phyloP scores from a whole-genome alignment of 306 rosid species.

The Cucurbita argyrosperma region DNA sequence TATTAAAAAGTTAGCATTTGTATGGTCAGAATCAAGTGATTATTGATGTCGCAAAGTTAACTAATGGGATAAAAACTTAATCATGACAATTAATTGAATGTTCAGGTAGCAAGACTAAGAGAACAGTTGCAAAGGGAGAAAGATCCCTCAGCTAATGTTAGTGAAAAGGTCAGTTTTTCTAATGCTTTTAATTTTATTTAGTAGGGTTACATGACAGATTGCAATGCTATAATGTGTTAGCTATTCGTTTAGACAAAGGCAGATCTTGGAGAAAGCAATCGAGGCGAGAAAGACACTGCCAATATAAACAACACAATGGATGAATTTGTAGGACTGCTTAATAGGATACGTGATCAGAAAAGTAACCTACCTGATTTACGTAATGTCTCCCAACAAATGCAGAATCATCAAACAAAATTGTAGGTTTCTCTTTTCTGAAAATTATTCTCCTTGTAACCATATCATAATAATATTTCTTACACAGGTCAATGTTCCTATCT shows the following conservation, averaged over 20 bases:
- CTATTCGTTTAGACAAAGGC: constrained; percentile 34
- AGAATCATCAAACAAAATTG: constrained; percentile 27
- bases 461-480: background rate
- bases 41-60: background rate
- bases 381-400: constrained; percentile 10
- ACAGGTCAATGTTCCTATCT: background rate
- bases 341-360: constrained; percentile 25
- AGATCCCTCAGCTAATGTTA: constrained; percentile 33
- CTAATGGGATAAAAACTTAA: background rate
- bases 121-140: constrained; percentile 59
- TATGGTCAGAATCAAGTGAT: background rate
- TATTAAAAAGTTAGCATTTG: background rate
- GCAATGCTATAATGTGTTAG: constrained; percentile 12
- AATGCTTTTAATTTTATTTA: background rate
- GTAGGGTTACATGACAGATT: constrained; percentile 1
- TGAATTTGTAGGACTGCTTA: constrained; percentile 46
- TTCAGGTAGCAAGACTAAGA: constrained; percentile 58
- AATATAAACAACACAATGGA: constrained; percentile 40
- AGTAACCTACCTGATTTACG: constrained; percentile 9
- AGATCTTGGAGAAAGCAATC: constrained; percentile 54
- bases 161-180: constrained; percentile 30
- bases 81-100: background rate
- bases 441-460: background rate
- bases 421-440: constrained; percentile 23
- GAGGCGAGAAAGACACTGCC: constrained; percentile 39